Evolutionary conservation across 257 asterid genomes (phyloP).

Genomic region (Solanum verrucosum): DNA sequence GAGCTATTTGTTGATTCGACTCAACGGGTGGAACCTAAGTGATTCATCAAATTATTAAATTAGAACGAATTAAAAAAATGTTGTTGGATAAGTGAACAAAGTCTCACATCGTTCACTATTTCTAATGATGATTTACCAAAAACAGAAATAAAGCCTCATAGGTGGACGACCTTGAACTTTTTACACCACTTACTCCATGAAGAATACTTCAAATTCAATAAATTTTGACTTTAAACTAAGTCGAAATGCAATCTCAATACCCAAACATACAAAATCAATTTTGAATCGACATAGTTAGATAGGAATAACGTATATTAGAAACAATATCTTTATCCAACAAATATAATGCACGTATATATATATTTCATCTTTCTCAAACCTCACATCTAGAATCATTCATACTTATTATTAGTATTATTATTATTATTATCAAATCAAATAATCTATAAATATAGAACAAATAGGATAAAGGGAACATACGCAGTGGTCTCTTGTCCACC

Average conservation of each 20-base stretch:
- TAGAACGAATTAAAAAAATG: background rate
- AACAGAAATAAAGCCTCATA: background rate
- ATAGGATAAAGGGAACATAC: conserved; percentile 30
- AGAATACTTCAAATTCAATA: too few relatives aligned
- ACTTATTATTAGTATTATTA: background rate
- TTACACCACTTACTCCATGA: background rate
- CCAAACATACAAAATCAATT: background rate
- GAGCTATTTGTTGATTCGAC: background rate
- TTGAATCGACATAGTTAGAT: background rate
- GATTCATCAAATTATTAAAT: background rate
- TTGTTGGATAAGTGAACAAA: background rate
- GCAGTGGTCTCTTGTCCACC: conserved; percentile 99
- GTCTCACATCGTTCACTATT: background rate
- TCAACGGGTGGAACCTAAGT: background rate
- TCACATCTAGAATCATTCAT: background rate
- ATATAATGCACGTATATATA: too few relatives aligned
- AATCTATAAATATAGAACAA: background rate
- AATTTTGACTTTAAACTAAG: too few relatives aligned
- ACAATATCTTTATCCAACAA: background rate
- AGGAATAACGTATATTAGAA: background rate
- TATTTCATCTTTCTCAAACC: too few relatives aligned
- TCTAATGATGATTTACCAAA: background rate
- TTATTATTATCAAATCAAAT: too few relatives aligned
- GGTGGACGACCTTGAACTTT: background rate
- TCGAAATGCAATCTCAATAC: background rate